These are phyloP conservation scores for Periconia sp. DNA, from an alignment of 2,329 filamentous ascomycete species.

Conservation along the genomic window DNA sequence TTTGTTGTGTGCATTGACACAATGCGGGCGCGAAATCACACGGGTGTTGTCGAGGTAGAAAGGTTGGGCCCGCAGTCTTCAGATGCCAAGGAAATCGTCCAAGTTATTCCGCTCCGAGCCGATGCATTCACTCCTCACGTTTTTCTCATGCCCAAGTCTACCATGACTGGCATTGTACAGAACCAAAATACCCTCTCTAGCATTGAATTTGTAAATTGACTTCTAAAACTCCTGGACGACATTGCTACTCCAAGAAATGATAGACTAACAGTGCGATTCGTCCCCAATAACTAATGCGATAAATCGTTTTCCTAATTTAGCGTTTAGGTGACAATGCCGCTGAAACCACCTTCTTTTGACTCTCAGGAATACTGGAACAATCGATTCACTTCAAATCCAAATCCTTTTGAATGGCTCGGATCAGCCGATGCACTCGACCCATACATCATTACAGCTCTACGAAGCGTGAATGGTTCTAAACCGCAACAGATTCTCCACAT, in stretches of 20 bases:
- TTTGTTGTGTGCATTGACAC: slow-evolving; percentile 15
- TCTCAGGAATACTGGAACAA: slow-evolving; percentile 41
- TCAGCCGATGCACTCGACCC: slow-evolving; percentile 32
- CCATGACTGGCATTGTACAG: neutral
- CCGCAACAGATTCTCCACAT: slow-evolving; percentile 38
- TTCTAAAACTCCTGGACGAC: too few relatives aligned
- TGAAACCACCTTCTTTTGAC: slow-evolving; percentile 34
- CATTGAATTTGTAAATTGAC: too few relatives aligned
- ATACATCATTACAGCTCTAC: slow-evolving; percentile 26
- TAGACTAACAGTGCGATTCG: slow-evolving; percentile 15
- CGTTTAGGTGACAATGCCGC: slow-evolving; percentile 18
- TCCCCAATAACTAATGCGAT: slow-evolving; percentile 5
- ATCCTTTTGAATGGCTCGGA: slow-evolving; percentile 44
- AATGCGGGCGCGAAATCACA: slow-evolving; percentile 16
- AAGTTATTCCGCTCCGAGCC: slow-evolving; percentile 13
- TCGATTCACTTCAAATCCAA: slow-evolving; percentile 36
- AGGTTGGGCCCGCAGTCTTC: slow-evolving; percentile 15
- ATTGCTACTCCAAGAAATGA: neutral
- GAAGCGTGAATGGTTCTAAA: slow-evolving; percentile 2
- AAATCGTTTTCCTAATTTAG: slow-evolving; percentile 6
- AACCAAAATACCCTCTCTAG: too few relatives aligned
- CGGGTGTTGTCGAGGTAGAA: slow-evolving; percentile 9
- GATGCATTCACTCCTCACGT: neutral
- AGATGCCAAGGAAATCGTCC: slow-evolving; percentile 10
- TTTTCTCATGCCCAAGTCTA: neutral